Evolutionary conservation across 176 grass and related monocot genomes (phyloP).

Genomic region (Bromus sterilis): DNA sequence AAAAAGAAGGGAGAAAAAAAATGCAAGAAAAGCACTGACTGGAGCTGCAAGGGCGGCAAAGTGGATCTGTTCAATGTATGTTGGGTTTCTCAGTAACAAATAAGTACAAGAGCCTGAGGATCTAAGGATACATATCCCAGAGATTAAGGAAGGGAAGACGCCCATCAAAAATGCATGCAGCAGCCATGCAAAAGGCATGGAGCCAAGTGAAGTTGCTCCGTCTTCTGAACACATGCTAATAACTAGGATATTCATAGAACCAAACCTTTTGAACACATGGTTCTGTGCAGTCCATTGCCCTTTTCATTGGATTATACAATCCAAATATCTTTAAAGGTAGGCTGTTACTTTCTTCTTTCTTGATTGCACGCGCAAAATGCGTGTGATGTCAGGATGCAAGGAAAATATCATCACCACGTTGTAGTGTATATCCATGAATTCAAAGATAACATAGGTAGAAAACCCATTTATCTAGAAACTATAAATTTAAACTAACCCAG

Average conservation of each 20-base stretch:
- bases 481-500: not conserved
- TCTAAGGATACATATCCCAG: not conserved
- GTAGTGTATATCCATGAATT: not conserved
- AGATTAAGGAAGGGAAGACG: slow-evolving; percentile 11
- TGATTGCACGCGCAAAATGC: not conserved
- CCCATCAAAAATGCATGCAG: slow-evolving; percentile 30
- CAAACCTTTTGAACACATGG: not conserved
- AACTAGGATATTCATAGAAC: slow-evolving; percentile 12
- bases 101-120: not conserved
- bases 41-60: slow-evolving; percentile 4
- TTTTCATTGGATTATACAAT: slow-evolving; percentile 5
- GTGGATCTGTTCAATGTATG: slow-evolving; percentile 10
- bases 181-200: slow-evolving; percentile 4
- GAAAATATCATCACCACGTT: slow-evolving; percentile 8
- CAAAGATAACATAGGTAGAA: not conserved
- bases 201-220: not conserved
- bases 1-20: not conserved
- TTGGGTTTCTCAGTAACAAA: slow-evolving; percentile 16
- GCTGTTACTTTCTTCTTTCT: not conserved
- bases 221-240: not conserved
- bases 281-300: not conserved
- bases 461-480: not conserved
- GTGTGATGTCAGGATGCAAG: not conserved
- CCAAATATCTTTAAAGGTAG: slow-evolving; percentile 10
- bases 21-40: not conserved